Evolutionary conservation across 2,329 filamentous ascomycete species (phyloP), one percentile per base, ranked within the genome.

Genomic region (Diaporthe velutina): DNA sequence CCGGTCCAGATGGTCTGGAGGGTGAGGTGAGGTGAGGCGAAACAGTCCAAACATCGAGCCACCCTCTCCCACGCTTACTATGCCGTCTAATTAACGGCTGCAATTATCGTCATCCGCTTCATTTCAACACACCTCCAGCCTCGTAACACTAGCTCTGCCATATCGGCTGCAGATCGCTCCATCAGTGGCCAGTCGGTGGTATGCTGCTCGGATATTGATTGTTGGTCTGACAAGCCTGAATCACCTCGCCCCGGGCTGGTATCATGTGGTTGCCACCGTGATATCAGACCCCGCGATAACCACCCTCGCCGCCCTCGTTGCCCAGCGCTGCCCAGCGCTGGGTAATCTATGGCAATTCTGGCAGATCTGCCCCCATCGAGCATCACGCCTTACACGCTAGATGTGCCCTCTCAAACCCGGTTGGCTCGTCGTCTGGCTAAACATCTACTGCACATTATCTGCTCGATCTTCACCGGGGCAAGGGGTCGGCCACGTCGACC

Each of bases 391-490:
- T 40, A 64, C 25, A 30, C 40, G 42, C 25, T 64, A 64, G 60
- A 30, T 33, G 55, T 42, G 60, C 25, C 28, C 22, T 33, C 61
- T 67, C 42, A 40, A 19, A 38, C 61, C 42, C 61, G 61, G 61
- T 67, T 67, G 61, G 61, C 61, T 50, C 61, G 8, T 52, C 45
- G 61, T 10, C 45, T 67, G 61, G 30, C 30, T 35, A 67, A 25
- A 25, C 45, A 22, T 38, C 30, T 38, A 38, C 58, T 45, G 25
- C 17, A 30, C 64, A 40, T 52, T 38, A 67, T 67, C 64, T 67
- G 64, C 64, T 67, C 45, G 45, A 67, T 67, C 64, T 67, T 52
- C 64, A 38, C 64, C 64, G n/a, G 64, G 64, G 45, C 22, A 67
- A 67, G 45, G 45, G 45, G 42, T 17, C 17, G 25, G 30, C 42